Evolutionary conservation across 169 alveolate genomes (phyloP), one percentile per base, ranked within the genome.

Genomic region (Eimeria tenella): DNA sequence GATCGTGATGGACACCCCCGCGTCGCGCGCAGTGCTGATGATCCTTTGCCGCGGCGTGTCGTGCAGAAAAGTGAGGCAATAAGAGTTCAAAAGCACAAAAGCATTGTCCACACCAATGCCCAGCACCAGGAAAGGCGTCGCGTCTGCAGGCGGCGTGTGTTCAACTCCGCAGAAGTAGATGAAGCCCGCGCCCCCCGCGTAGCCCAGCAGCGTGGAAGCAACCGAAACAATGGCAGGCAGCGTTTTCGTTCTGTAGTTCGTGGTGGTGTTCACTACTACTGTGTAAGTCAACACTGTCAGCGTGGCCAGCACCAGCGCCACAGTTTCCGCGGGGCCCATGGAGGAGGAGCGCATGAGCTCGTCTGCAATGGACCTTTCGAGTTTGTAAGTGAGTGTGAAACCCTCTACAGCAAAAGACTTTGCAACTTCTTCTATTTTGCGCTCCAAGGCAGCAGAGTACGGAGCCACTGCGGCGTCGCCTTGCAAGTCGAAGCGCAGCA

Each of bases 101-200:
- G 96, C 95, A 63, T 96, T 96, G 77, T 97, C 98, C 60, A 96
- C 97, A 15, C 98, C 98, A 68, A 97, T 97, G 10, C 98, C 98
- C 8, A 97, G 83, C 4, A 95, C 97, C 8, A 95, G 90, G 58
- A 95, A 95, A 7, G 97, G 97, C 49, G 97, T 95, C 3, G 97
- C 97, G 4, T 95, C 95, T 15, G 97, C 97, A 4, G 97, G 95
- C 5, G 97, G 95, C 9, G 96, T 93, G 60, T 95, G 97, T 21
- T 87, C 94, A 5, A 95, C 55, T 5, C 97, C 97, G 19, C 94
- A 95, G 55, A 95, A 93, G 62, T 95, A 94, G 19, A 95, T 86
- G 81, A 95, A 79, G 3, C 97, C 97, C 0, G 96, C 97, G 4
- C 96, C 97, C 19, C 96, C 97, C 17, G 94, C 92, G 53, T 87